Evolutionary conservation across 352 stramenopile species (phyloP).

Genomic region (Pythium plurisporium): DNA sequence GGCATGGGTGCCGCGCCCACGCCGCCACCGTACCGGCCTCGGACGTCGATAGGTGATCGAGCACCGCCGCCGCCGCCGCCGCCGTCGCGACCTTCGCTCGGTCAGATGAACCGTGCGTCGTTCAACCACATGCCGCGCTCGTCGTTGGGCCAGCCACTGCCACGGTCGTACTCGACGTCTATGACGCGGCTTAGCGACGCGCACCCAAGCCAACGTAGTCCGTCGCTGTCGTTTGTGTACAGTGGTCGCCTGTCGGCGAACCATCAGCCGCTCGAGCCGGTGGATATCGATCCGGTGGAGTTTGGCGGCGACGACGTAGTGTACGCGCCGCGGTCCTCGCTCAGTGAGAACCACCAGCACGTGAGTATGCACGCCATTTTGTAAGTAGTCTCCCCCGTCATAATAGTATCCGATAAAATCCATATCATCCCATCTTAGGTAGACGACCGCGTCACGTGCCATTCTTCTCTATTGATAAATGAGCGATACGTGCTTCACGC

Average conservation of each 20-base stretch:
- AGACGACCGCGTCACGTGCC: too few species aligned
- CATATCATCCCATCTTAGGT: too few species aligned
- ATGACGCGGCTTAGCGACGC: conserved; percentile 13
- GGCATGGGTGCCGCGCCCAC: neutral
- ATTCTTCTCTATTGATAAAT: too few species aligned
- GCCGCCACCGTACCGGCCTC: conserved; percentile 1
- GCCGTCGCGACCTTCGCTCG: conserved; percentile 11
- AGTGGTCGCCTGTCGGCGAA: conserved; percentile 9
- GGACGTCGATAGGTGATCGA: neutral
- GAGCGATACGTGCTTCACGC: too few species aligned
- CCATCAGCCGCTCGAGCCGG: conserved; percentile 9
- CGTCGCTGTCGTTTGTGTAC: conserved; percentile 18
- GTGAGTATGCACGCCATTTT: conserved; percentile 29
- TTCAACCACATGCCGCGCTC: conserved; percentile 19
- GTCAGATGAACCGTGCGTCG: conserved; percentile 14
- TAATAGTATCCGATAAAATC: conserved; percentile 1
- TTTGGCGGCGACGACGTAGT: conserved; percentile 19
- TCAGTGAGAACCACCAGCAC: conserved; percentile 18
- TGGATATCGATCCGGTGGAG: conserved; percentile 24
- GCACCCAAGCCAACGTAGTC: neutral
- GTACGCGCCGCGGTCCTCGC: conserved; percentile 20
- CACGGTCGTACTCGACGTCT: conserved; percentile 20
- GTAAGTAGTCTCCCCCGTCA: conserved; percentile 4
- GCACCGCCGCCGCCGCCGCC: conserved; percentile 7
- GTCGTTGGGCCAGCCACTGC: conserved; percentile 16